Evolutionary conservation across 805 yeast species (phyloP).

Genomic region (Teunomyces lycoperdinae): DNA sequence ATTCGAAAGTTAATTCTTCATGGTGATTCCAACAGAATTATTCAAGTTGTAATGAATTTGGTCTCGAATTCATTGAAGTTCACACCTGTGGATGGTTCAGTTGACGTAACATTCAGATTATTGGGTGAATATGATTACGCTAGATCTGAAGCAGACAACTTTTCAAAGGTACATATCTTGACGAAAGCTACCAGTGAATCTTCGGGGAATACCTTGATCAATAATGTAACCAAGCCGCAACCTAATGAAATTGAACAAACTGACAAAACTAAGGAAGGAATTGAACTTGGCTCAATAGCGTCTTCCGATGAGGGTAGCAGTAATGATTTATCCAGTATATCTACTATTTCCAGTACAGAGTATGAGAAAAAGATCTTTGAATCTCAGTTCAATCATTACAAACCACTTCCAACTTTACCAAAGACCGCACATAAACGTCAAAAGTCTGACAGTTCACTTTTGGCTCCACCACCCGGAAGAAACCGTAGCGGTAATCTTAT

Average conservation of each 20-base stretch:
- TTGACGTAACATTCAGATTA: constrained; percentile 59
- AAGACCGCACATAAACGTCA: neutral
- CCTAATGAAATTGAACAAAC: neutral
- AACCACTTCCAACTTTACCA: constrained; percentile 20
- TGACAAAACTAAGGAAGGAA: neutral
- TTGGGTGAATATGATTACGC: constrained; percentile 64
- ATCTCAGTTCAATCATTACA: constrained; percentile 30
- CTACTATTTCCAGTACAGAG: constrained; percentile 37
- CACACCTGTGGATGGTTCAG: constrained; percentile 85
- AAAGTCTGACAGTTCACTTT: neutral
- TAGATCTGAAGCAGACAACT: constrained; percentile 41
- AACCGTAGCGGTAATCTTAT: neutral
- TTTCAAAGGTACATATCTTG: constrained; percentile 43
- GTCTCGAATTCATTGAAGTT: constrained; percentile 90
- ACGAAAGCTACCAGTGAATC: constrained; percentile 16
- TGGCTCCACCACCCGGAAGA: neutral
- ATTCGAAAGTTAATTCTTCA: constrained; percentile 62
- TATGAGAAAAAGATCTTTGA: constrained; percentile 37
- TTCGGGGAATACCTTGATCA: neutral
- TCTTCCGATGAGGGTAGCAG: neutral
- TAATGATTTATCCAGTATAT: constrained; percentile 25
- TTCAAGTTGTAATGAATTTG: constrained; percentile 89
- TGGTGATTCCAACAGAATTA: constrained; percentile 88
- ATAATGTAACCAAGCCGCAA: neutral
- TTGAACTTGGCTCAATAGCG: neutral